Conservation (phyloP, 352 stramenopile genomes). For the Detonula confervacea region DNA sequence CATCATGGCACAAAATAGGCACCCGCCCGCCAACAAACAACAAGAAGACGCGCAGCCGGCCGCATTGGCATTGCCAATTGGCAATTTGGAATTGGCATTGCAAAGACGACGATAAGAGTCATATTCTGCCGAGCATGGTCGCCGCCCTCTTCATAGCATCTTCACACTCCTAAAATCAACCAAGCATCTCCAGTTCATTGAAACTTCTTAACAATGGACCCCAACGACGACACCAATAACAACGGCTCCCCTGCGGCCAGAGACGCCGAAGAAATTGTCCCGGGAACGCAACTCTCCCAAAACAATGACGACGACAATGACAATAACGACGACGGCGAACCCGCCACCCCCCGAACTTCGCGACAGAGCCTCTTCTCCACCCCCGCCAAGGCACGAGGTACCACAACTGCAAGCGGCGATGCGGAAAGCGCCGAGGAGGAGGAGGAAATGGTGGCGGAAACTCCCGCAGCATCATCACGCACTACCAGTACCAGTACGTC, state of each 20-base stretch:
- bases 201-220: no score
- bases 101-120: no score
- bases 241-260: no score
- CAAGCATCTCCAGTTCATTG: no score
- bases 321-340: neutral
- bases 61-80: no score
- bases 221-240: conserved; percentile 6
- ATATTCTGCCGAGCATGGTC: no score
- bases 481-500: neutral
- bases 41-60: no score
- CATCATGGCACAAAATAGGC: no score
- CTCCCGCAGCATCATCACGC: conserved; percentile 5
- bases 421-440: neutral
- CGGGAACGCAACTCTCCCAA: conserved; percentile 41
- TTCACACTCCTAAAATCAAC: no score
- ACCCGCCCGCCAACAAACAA: no score
- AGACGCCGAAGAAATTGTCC: conserved; percentile 21
- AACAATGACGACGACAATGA: conserved; percentile 15
- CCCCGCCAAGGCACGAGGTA: neutral
- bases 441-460: conserved; percentile 28
- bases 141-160: no score
- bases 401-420: neutral
- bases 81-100: no score
- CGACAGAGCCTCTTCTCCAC: conserved; percentile 8
- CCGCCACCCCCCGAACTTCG: conserved; percentile 18